Evolutionary conservation across 768 basidiomycete genomes (phyloP).

Genomic region (Lenzites betulinus): DNA sequence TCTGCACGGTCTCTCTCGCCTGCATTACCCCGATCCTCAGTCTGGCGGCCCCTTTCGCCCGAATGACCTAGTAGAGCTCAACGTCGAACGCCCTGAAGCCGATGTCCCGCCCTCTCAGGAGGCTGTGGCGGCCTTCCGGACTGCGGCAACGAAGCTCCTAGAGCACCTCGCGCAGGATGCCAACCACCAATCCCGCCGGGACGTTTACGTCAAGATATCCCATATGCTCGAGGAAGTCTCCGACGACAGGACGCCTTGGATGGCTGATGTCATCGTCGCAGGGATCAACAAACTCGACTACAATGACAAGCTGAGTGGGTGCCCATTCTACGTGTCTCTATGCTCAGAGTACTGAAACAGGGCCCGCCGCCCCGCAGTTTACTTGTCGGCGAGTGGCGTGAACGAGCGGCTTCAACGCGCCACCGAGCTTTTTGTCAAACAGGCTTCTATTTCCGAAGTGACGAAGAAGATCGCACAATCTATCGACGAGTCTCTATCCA

Average conservation of each 20-base stretch:
- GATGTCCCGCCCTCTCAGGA: constrained; percentile 52
- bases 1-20: constrained; percentile 69
- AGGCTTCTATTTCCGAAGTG: constrained; percentile 77
- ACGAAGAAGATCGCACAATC: constrained; percentile 78
- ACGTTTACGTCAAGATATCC: constrained; percentile 69
- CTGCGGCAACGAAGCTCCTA: constrained; percentile 63
- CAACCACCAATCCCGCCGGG: constrained; percentile 51
- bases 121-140: constrained; percentile 66
- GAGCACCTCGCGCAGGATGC: constrained; percentile 58
- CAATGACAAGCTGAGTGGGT: constrained; percentile 69
- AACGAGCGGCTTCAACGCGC: constrained; percentile 67
- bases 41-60: constrained; percentile 27
- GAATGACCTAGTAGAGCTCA: constrained; percentile 28
- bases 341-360: too few relatives aligned
- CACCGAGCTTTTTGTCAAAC: constrained; percentile 72
- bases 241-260: constrained; percentile 63
- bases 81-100: constrained; percentile 37
- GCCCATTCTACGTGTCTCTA: neutral
- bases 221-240: constrained; percentile 74
- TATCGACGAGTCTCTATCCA: constrained; percentile 82
- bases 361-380: too few relatives aligned
- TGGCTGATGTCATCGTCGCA: constrained; percentile 76
- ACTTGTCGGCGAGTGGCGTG: constrained; percentile 60
- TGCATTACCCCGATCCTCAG: constrained; percentile 59
- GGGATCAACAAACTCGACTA: constrained; percentile 60